Evolutionary conservation across 495 filamentous ascomycete species (phyloP), one percentile per base, ranked within the genome.

Genomic region (Cairneyella variabilis): DNA sequence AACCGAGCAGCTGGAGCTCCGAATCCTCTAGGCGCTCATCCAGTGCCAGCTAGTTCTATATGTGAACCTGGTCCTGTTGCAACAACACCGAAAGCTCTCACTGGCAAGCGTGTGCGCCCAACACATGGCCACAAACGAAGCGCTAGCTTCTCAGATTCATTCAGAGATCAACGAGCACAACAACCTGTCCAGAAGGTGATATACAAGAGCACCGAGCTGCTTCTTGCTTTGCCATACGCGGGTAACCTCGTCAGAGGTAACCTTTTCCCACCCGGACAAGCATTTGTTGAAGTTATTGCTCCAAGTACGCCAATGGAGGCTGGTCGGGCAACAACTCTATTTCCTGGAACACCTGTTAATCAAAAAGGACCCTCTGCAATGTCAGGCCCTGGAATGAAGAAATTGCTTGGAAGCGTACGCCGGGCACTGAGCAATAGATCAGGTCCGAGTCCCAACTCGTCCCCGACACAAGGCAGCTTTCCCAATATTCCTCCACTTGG

Each of bases 191-290:
- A 83, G 68, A 71, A 67, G 54, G 68, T 68, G 47, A 45, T 76
- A 23, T 69, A 68, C 62, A 75, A 76, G 62, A 77, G 72, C 40
- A 70, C 73, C 16, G 78, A 85, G 54, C 68, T 85, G 48, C 67
- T 84, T 21, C 63, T 86, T 66, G 79, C 83, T 28, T 72, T 84
- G 40, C 79, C 86, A 30, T 85, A 90, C 64, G 82, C 88, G 22
- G 89, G 90, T 6, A 89, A 86, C 43, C 77, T 98, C 27, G 89
- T 98, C 14, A 83, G 93, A 39, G 93, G 93, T 10, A 83, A 84
- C 60, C 56, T 90, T 6, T 80, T 89, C 48, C 86, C 89, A 10
- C 90, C 90, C 14, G 81, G 79, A 3, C 84, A 88, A 53, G 79
- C 88, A 1, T 87, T 85, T 61, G 88, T 92, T 53, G 83, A 89